A percentile compares a stretch with the other conserved stretches of the same genome.
These are phyloP conservation scores for Verticillium albo-atrum DNA, from an alignment of 2,329 filamentous ascomycete genomes.

Conservation along the genomic window DNA sequence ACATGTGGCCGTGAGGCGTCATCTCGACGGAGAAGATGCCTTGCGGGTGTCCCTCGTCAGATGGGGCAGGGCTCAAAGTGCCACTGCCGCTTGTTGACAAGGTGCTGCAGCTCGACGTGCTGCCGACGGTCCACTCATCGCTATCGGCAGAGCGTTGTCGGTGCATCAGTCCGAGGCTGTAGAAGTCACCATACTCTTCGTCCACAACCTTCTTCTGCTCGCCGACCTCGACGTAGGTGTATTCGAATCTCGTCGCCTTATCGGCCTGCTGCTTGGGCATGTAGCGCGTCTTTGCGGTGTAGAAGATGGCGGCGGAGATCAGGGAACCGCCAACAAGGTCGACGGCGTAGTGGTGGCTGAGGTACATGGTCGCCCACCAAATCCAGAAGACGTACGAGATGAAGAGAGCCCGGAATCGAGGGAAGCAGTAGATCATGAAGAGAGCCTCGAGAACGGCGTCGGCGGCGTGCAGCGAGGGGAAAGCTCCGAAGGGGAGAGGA, in stretches of 20 bases:
- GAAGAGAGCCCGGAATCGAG: constrained; percentile 73
- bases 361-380: constrained; percentile 98
- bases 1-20: constrained; percentile 30
- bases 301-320: constrained; percentile 74
- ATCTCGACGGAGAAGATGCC: constrained; percentile 24
- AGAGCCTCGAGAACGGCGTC: constrained; percentile 85
- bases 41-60: constrained; percentile 27
- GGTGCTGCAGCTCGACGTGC: constrained; percentile 65
- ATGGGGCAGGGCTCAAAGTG: constrained; percentile 45
- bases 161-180: constrained; percentile 41
- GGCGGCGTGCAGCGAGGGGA: constrained; percentile 87
- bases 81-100: constrained; percentile 35
- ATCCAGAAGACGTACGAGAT: constrained; percentile 85
- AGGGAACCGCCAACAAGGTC: constrained; percentile 85
- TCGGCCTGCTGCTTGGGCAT: constrained; percentile 77
- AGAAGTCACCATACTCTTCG: constrained; percentile 42
- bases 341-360: constrained; percentile 94
- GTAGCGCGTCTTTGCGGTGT: constrained; percentile 74
- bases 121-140: constrained; percentile 88
- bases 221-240: constrained; percentile 87
- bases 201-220: constrained; percentile 44
- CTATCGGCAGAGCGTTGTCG: constrained; percentile 51
- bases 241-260: constrained; percentile 90
- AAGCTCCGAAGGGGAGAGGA: constrained; percentile 89
- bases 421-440: constrained; percentile 92